These are phyloP conservation scores for Triadica sebifera DNA, from an alignment of 345 rosid genomes.

Conservation along the genomic window DNA sequence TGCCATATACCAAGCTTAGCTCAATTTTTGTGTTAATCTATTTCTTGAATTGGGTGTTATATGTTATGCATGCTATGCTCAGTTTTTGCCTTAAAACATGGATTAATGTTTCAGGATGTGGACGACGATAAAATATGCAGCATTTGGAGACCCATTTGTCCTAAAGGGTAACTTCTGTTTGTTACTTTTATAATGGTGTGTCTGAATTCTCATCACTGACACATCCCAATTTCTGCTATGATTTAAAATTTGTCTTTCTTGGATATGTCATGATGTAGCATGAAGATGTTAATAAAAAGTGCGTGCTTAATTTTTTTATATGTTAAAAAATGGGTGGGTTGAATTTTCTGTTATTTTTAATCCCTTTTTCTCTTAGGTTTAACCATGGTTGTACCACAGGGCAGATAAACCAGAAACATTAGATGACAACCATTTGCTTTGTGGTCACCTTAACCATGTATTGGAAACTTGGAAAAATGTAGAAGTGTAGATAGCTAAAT, in stretches of 20 bases:
- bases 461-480: background rate
- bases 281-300: background rate
- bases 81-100: background rate
- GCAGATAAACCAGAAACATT: background rate
- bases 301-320: background rate
- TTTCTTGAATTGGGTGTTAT: background rate
- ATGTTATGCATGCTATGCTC: background rate
- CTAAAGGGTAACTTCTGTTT: slow-evolving; percentile 59
- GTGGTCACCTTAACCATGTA: background rate
- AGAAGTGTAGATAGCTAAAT: background rate
- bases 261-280: background rate
- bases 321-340: background rate
- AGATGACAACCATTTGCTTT: background rate
- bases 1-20: slow-evolving; percentile 17
- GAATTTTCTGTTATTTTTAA: background rate
- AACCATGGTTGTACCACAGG: background rate
- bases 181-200: background rate
- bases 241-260: background rate
- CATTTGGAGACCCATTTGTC: slow-evolving; percentile 94
- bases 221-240: background rate
- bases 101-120: slow-evolving; percentile 44
- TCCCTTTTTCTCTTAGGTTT: background rate
- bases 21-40: background rate
- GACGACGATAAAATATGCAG: slow-evolving; percentile 63
- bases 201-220: background rate